phyloP scores from a whole-genome alignment of 139 green algal species.

The Micractinium sp. region DNA sequence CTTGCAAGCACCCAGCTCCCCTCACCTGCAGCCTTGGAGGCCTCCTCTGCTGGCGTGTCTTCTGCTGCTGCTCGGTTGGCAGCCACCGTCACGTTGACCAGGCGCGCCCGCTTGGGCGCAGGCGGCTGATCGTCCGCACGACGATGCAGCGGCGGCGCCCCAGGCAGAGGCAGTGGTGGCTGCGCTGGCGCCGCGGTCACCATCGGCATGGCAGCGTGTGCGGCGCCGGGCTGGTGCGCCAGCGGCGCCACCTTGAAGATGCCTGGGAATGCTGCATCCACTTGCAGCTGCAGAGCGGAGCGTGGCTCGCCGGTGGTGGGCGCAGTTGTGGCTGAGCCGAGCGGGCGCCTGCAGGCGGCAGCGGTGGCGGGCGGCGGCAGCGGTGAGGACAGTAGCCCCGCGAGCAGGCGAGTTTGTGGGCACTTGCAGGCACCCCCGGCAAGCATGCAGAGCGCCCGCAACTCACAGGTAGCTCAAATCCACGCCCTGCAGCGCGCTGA shows the following conservation, averaged over 20 bases:
- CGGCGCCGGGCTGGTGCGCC: background rate
- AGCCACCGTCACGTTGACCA: background rate
- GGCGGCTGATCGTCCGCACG: background rate
- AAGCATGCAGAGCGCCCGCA: background rate
- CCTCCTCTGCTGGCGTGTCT: slow-evolving; percentile 26
- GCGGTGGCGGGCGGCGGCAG: background rate
- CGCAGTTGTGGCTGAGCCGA: background rate
- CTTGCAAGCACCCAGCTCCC: background rate
- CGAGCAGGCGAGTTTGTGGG: background rate
- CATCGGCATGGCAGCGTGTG: background rate
- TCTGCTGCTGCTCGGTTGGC: background rate
- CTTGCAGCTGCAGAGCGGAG: slow-evolving; percentile 2
- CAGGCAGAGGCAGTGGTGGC: background rate
- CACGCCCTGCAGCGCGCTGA: background rate
- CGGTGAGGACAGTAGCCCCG: background rate
- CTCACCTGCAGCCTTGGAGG: slow-evolving; percentile 17
- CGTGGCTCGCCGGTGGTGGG: background rate
- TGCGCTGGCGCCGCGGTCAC: too few species aligned
- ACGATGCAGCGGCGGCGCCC: background rate
- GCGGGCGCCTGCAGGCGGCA: slow-evolving; percentile 21
- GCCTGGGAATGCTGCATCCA: background rate
- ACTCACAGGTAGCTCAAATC: slow-evolving; percentile 28
- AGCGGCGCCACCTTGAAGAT: background rate
- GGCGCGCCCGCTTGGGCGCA: slow-evolving; percentile 1
- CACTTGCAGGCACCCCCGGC: background rate